A percentile compares a stretch with the other conserved stretches of the same genome.
Conservation (phyloP, 2,329 filamentous ascomycete genomes). For the Pseudocercospora musae region DNA sequence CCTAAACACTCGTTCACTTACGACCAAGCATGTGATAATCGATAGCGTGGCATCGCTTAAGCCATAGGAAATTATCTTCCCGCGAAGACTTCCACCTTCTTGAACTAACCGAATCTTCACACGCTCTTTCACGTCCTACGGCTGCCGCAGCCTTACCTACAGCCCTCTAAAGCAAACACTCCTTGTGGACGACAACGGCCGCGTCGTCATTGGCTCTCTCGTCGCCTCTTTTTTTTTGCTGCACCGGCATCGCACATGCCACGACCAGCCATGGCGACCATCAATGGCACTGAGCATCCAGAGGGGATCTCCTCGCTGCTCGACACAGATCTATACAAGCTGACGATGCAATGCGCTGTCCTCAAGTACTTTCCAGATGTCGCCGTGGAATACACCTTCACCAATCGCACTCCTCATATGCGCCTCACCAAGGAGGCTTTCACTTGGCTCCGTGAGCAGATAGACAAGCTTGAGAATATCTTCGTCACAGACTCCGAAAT, state of each 20-base stretch:
- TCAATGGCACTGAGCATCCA: slow-evolving; percentile 21
- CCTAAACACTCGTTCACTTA: neutral
- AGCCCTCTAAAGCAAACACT: neutral
- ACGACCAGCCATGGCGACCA: slow-evolving; percentile 19
- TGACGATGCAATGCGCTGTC: slow-evolving; percentile 98
- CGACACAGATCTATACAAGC: slow-evolving; percentile 76
- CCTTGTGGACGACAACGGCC: neutral
- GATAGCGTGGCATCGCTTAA: neutral
- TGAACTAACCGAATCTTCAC: no score
- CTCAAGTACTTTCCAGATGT: slow-evolving; percentile 82
- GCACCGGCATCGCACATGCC: neutral
- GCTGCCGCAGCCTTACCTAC: neutral
- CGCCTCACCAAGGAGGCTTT: slow-evolving; percentile 80
- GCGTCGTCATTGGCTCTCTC: neutral
- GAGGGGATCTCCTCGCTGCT: slow-evolving; percentile 45
- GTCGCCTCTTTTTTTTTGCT: neutral
- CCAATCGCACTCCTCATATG: slow-evolving; percentile 92
- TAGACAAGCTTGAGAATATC: slow-evolving; percentile 79
- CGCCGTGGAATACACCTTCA: slow-evolving; percentile 87
- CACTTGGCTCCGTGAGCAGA: slow-evolving; percentile 79
- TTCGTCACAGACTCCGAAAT: slow-evolving; percentile 76
- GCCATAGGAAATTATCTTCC: neutral
- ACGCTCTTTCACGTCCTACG: neutral
- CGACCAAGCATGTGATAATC: neutral
- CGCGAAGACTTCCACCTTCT: no score